phyloP scores from a whole-genome alignment of 805 yeast genomes.

The Cyberlindnera lachancei region DNA sequence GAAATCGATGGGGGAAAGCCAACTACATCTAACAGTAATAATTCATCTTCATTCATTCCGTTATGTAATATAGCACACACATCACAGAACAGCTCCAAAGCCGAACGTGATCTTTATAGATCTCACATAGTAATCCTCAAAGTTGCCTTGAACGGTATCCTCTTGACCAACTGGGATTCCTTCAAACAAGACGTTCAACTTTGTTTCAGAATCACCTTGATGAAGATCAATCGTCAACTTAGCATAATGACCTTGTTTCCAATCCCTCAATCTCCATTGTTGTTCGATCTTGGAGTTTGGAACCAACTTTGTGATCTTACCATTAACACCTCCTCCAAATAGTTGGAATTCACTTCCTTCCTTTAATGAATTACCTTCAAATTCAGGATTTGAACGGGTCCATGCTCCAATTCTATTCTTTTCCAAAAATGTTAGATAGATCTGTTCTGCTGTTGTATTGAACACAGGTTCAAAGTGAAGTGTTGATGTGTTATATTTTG shows the following conservation, averaged over 20 bases:
- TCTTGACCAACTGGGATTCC: slow-evolving; percentile 97
- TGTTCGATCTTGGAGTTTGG: slow-evolving; percentile 54
- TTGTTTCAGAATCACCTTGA: slow-evolving; percentile 82
- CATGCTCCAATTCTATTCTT: slow-evolving; percentile 81
- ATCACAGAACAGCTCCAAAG: slow-evolving; percentile 79
- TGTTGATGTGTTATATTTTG: slow-evolving; percentile 75
- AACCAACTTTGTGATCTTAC: slow-evolving; percentile 56
- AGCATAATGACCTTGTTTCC: slow-evolving; percentile 85
- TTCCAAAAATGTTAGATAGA: slow-evolving; percentile 70
- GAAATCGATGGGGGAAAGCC: too few relatives aligned
- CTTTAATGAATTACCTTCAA: slow-evolving; percentile 36
- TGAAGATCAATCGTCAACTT: slow-evolving; percentile 55
- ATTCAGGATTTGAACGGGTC: slow-evolving; percentile 65
- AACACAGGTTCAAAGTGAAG: slow-evolving; percentile 72
- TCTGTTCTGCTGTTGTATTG: slow-evolving; percentile 81
- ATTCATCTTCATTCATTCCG: too few relatives aligned
- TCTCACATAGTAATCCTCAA: slow-evolving; percentile 82
- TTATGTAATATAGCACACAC: too few relatives aligned
- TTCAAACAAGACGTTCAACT: slow-evolving; percentile 64
- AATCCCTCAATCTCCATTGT: slow-evolving; percentile 81
- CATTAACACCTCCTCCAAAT: slow-evolving; percentile 83
- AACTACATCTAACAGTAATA: too few relatives aligned
- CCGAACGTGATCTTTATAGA: slow-evolving; percentile 91
- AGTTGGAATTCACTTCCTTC: slow-evolving; percentile 60
- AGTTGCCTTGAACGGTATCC: slow-evolving; percentile 75